Percentiles rank a stretch among this genome's conserved stretches.
Conservation (phyloP, 2,329 filamentous ascomycete species). For the Colletotrichum filicis region DNA sequence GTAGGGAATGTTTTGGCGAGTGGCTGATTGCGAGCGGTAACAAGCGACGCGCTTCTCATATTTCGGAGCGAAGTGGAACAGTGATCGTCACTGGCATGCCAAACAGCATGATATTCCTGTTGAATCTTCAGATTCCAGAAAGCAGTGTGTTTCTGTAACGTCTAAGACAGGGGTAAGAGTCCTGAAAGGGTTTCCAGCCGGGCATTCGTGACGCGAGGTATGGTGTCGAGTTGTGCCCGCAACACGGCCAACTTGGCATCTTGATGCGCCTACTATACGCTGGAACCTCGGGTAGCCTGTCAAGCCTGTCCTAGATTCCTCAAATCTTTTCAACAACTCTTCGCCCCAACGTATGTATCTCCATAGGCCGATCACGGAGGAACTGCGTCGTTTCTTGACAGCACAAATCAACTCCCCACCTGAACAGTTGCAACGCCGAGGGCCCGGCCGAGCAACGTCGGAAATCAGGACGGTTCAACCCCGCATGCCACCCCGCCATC, state of each 20-base stretch:
- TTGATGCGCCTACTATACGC: neutral
- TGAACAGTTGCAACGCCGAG: constrained; percentile 22
- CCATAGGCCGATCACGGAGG: constrained; percentile 29
- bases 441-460: constrained; percentile 22
- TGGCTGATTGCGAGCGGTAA: no score
- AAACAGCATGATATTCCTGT: no score
- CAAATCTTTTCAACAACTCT: neutral
- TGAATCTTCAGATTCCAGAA: no score
- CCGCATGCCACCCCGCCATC: constrained; percentile 14
- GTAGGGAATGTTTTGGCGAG: no score
- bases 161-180: no score
- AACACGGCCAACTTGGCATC: no score
- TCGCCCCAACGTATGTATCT: neutral
- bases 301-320: neutral
- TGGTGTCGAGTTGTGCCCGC: neutral
- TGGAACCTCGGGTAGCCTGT: neutral
- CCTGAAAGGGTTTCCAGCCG: no score
- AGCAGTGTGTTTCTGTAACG: no score
- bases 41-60: no score
- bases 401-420: neutral
- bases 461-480: neutral
- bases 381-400: neutral
- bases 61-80: no score
- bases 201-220: neutral
- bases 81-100: no score